Conservation (phyloP, 306 rosid species). For the Oxytropis ochrocephala region DNA sequence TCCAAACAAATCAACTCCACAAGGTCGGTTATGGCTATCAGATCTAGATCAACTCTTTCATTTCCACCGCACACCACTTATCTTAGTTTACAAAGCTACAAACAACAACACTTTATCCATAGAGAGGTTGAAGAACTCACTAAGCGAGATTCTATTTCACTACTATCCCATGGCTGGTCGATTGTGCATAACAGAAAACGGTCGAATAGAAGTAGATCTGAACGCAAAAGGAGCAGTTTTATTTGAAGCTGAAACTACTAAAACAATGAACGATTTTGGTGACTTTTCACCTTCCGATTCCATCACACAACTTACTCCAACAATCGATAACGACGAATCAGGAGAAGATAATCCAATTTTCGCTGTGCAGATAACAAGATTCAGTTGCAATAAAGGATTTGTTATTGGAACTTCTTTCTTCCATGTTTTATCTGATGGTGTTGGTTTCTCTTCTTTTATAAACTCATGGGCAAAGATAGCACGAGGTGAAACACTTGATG, state of each 20-base stretch:
- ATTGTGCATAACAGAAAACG: background rate
- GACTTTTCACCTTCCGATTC: background rate
- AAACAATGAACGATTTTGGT: slow-evolving; percentile 9
- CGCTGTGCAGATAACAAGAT: background rate
- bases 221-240: slow-evolving; percentile 11
- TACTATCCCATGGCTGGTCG: slow-evolving; percentile 30
- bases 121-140: slow-evolving; percentile 9
- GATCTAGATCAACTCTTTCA: background rate
- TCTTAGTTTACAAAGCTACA: slow-evolving; percentile 10
- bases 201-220: background rate
- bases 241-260: background rate
- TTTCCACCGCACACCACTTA: background rate
- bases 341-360: background rate
- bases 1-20: background rate
- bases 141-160: background rate
- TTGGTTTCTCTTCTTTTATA: background rate
- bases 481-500: background rate
- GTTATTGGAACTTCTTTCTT: background rate
- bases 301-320: slow-evolving; percentile 4
- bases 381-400: background rate
- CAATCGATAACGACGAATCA: background rate
- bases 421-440: background rate
- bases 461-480: slow-evolving; percentile 10
- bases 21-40: background rate
- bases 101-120: background rate